Evolutionary conservation across 352 stramenopile species (phyloP).

Genomic region (Pythium graminicola): DNA sequence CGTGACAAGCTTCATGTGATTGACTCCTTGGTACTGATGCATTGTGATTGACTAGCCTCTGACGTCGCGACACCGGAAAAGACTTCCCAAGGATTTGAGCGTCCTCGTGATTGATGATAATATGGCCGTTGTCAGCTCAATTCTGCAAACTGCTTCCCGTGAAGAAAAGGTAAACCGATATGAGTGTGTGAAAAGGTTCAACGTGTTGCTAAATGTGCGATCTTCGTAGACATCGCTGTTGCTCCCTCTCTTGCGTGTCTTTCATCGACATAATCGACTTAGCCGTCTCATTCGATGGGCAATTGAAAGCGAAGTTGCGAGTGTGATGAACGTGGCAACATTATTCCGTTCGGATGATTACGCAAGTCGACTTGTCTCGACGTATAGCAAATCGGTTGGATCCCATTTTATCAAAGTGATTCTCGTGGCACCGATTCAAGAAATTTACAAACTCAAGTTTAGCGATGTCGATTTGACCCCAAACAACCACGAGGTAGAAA

Average conservation of each 20-base stretch:
- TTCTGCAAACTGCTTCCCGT: slow-evolving; percentile 59
- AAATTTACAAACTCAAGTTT: slow-evolving; percentile 32
- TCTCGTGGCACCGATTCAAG: slow-evolving; percentile 27
- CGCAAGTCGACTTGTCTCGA: slow-evolving; percentile 34
- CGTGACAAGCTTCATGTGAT: neutral
- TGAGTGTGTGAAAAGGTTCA: neutral
- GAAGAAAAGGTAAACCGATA: slow-evolving; percentile 52
- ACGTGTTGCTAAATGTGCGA: neutral
- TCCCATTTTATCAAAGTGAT: slow-evolving; percentile 32
- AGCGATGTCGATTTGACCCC: slow-evolving; percentile 73
- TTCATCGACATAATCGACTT: slow-evolving; percentile 27
- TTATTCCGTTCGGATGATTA: slow-evolving; percentile 44
- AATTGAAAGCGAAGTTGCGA: slow-evolving; percentile 39
- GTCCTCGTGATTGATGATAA: slow-evolving; percentile 58
- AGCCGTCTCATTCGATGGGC: slow-evolving; percentile 37
- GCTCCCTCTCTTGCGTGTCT: slow-evolving; percentile 34
- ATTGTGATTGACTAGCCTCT: slow-evolving; percentile 3
- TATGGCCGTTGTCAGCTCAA: slow-evolving; percentile 68
- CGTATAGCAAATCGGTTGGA: slow-evolving; percentile 37
- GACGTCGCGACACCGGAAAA: slow-evolving; percentile 5
- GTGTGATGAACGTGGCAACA: slow-evolving; percentile 35
- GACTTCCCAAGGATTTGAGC: slow-evolving; percentile 35
- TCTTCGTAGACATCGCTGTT: slow-evolving; percentile 24
- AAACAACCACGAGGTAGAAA: slow-evolving; percentile 50
- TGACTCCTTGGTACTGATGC: slow-evolving; percentile 1